Conservation (phyloP, 2,329 filamentous ascomycete species). For the Colletotrichum shisoi region DNA sequence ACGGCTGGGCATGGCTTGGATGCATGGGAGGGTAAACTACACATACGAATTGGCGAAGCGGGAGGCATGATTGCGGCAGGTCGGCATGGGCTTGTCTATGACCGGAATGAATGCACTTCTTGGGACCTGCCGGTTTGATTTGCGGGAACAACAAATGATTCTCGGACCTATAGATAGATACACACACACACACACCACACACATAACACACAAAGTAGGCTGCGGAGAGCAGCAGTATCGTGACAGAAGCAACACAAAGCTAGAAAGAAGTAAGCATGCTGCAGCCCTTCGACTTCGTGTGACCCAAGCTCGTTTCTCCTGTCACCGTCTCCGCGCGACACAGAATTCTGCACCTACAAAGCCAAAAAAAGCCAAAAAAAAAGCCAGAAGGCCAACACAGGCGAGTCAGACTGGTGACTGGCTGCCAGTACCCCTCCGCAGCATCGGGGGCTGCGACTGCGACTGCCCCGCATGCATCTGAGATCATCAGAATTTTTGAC, state of each 20-base stretch:
- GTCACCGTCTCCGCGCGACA: background rate
- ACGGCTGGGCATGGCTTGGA: conserved; percentile 23
- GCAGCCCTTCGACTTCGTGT: conserved; percentile 15
- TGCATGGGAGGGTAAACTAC: conserved; percentile 25
- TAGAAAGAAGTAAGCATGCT: conserved; percentile 26
- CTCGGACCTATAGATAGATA: conserved; percentile 25
- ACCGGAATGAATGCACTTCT: conserved; percentile 11
- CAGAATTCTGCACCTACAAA: conserved; percentile 8
- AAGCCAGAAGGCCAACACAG: background rate
- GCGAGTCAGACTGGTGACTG: background rate
- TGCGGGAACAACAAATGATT: background rate
- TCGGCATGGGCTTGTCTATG: background rate
- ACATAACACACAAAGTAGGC: background rate
- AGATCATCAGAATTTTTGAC: conserved; percentile 39
- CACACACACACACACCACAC: no score
- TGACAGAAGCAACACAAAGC: conserved; percentile 20
- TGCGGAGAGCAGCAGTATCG: conserved; percentile 20
- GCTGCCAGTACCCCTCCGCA: conserved; percentile 16
- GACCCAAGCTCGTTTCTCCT: conserved; percentile 10
- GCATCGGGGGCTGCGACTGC: conserved; percentile 12
- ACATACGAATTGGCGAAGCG: conserved; percentile 25
- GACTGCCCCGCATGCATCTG: conserved; percentile 39
- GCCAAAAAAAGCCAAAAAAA: conserved; percentile 1
- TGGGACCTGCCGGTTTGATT: conserved; percentile 15
- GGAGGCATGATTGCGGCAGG: conserved; percentile 22